These are phyloP conservation scores for Thalassia testudinum DNA, from an alignment of 116 monocot species.

Conservation along the genomic window DNA sequence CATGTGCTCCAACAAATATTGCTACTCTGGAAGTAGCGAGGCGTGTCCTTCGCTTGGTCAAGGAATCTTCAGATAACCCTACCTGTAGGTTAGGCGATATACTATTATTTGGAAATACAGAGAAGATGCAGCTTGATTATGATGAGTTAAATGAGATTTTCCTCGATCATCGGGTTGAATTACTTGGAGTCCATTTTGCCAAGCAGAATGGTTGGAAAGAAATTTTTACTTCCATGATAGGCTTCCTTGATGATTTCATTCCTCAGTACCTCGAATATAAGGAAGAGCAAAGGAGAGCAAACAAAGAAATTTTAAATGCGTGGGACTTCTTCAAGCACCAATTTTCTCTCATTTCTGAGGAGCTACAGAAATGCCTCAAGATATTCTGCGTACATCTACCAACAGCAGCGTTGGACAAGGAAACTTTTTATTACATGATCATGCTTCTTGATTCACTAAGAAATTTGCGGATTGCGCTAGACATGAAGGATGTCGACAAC, in stretches of 20 bases:
- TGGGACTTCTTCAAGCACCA: slow-evolving; percentile 2
- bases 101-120: slow-evolving; percentile 38
- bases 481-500: background rate
- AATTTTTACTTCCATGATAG: slow-evolving; percentile 9
- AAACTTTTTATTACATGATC: background rate
- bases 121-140: slow-evolving; percentile 28
- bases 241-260: slow-evolving; percentile 16
- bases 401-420: background rate
- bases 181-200: slow-evolving; percentile 12
- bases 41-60: slow-evolving; percentile 11
- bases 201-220: slow-evolving; percentile 32
- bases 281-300: slow-evolving; percentile 1
- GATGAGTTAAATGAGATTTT: slow-evolving; percentile 8
- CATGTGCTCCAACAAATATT: slow-evolving; percentile 47
- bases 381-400: slow-evolving; percentile 5
- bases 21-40: slow-evolving; percentile 27
- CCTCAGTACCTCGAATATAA: slow-evolving; percentile 12
- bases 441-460: background rate
- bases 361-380: background rate
- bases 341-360: background rate
- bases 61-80: background rate
- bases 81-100: slow-evolving; percentile 20
- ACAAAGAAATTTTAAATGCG: background rate
- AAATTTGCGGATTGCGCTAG: background rate
- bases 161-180: slow-evolving; percentile 2